Evolutionary conservation across 345 rosid species (phyloP), one percentile per base, ranked within the genome.

Genomic region (Jatropha curcas): DNA sequence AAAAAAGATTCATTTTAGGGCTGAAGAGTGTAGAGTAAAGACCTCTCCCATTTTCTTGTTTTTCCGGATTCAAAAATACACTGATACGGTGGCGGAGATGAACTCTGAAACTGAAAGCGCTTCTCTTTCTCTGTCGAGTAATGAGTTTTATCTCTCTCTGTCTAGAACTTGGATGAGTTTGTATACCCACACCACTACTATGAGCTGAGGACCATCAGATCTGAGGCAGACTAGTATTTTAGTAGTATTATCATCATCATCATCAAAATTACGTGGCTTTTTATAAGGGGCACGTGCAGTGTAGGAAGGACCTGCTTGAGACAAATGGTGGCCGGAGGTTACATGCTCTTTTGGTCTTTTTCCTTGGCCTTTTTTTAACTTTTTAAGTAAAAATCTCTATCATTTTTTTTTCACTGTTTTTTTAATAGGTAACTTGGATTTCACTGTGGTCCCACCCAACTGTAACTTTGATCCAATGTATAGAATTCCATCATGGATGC

Each of bases 31-130:
- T n/a, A 67, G 70, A 65, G 46, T 22, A 19, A 65, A 55, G 53
- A 91, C 94, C 90, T 91, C 91, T 41, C 91, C 92, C 94, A 91
- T 88, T 85, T 19, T 68, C 30, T 31, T 48, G 51, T 37, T 25
- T 73, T 51, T 30, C 11, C n/a, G 24, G 56, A 48, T 71, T 34
- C 50, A 16, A 56, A 70, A 46, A 11, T 19, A 35, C 27, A n/a
- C n/a, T n/a, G n/a, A n/a, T n/a, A n/a, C n/a, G n/a, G n/a, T n/a
- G n/a, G n/a, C n/a, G 56, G 68, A 24, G 80, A 81, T 59, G 65
- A 65, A 50, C 68, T 63, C 27, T 55, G 71, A 60, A 46, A n/a
- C n/a, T n/a, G n/a, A n/a, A n/a, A n/a, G n/a, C n/a, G n/a, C n/a
- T n/a, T 35, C 73, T 76, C 8, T 51, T 7, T 45, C 9, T 60